Conservation (phyloP, 2,329 filamentous ascomycete genomes). For the Phaeosphaeria sp. region DNA sequence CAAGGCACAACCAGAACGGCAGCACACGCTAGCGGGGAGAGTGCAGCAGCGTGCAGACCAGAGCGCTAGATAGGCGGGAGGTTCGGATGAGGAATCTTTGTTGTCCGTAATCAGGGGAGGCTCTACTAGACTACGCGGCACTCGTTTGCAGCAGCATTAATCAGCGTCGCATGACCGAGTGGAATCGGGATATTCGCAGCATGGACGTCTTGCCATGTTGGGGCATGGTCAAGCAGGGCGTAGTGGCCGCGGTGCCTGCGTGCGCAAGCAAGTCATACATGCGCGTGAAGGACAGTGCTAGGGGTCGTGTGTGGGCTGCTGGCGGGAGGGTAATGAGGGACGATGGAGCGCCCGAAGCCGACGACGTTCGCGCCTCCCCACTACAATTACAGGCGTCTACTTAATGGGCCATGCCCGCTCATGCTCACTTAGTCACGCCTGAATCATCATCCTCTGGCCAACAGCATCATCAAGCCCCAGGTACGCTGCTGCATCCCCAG, state of each 20-base stretch:
- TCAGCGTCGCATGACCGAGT: constrained; percentile 17
- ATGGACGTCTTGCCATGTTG: constrained; percentile 20
- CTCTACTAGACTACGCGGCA: constrained; percentile 2
- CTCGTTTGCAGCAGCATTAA: constrained; percentile 22
- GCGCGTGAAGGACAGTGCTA: background rate
- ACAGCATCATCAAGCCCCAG: constrained; percentile 18
- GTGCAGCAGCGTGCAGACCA: background rate
- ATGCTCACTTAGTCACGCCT: constrained; percentile 25
- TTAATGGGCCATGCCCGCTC: constrained; percentile 17
- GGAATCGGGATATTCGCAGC: constrained; percentile 9
- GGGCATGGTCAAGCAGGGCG: constrained; percentile 13
- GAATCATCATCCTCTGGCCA: constrained; percentile 25
- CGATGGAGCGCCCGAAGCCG: background rate
- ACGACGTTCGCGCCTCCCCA: constrained; percentile 4
- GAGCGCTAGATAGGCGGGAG: constrained; percentile 13
- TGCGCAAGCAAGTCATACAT: background rate
- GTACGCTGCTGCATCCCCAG: constrained; percentile 5
- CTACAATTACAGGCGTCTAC: constrained; percentile 4
- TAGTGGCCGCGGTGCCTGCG: background rate
- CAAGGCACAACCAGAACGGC: background rate
- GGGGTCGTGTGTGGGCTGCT: background rate
- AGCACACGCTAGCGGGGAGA: constrained; percentile 6
- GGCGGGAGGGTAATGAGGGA: background rate
- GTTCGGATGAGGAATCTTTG: constrained; percentile 24
- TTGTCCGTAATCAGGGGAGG: constrained; percentile 13